Evolutionary conservation across 306 rosid genomes (phyloP).

Genomic region (Fagus sylvatica): DNA sequence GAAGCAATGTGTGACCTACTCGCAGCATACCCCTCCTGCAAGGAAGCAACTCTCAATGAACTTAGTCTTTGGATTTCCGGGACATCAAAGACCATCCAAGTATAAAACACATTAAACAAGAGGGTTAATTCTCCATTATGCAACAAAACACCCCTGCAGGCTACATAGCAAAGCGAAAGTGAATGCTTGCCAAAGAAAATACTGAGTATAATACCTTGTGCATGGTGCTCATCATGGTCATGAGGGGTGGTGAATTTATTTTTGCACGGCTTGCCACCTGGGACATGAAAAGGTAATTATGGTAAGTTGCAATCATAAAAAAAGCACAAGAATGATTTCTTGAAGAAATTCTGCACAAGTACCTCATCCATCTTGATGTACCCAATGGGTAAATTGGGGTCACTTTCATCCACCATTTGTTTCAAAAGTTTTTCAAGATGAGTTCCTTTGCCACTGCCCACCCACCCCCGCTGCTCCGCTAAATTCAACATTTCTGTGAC

Average conservation of each 20-base stretch:
- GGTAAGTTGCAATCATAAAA: neutral
- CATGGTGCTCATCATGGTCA: slow-evolving; percentile 59
- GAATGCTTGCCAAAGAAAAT: neutral
- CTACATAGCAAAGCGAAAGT: neutral
- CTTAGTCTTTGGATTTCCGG: slow-evolving; percentile 10
- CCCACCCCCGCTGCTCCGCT: slow-evolving; percentile 87
- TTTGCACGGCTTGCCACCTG: slow-evolving; percentile 96
- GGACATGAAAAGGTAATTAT: slow-evolving; percentile 7
- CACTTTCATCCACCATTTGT: slow-evolving; percentile 85
- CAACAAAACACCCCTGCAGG: neutral
- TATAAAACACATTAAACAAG: slow-evolving; percentile 9
- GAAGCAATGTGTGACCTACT: slow-evolving; percentile 84
- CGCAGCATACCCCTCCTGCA: slow-evolving; percentile 85
- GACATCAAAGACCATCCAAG: slow-evolving; percentile 3
- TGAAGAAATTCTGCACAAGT: slow-evolving; percentile 5
- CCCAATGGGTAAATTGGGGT: slow-evolving; percentile 79
- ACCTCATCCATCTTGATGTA: slow-evolving; percentile 94
- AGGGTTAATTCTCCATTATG: slow-evolving; percentile 3
- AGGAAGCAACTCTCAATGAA: slow-evolving; percentile 16
- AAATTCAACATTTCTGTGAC: slow-evolving; percentile 65
- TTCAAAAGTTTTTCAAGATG: slow-evolving; percentile 75
- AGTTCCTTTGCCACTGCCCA: slow-evolving; percentile 52
- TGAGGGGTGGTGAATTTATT: slow-evolving; percentile 72
- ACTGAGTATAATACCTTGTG: slow-evolving; percentile 48
- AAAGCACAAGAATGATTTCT: neutral